These are phyloP conservation scores for Nigrospora oryzae DNA, from an alignment of 2,329 filamentous ascomycete species.

Conservation along the genomic window DNA sequence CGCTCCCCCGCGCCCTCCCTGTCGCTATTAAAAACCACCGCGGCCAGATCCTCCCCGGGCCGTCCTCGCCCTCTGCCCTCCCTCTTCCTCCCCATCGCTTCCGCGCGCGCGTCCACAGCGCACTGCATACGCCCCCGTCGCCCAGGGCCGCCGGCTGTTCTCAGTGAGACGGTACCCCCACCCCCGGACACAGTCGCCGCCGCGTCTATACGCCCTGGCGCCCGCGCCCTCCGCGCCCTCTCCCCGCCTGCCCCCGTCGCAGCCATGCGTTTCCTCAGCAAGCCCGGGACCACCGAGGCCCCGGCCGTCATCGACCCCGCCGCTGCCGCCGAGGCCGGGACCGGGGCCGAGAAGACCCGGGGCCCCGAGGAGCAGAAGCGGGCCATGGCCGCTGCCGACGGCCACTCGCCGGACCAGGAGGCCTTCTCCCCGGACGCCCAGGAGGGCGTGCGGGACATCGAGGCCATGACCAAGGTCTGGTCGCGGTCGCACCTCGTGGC, in stretches of 20 bases:
- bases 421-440: conserved; percentile 25
- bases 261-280: conserved; percentile 1
- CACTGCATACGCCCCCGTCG: too few relatives aligned
- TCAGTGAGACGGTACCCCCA: too few relatives aligned
- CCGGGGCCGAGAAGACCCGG: conserved; percentile 1
- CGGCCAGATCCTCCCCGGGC: too few relatives aligned
- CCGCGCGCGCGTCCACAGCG: too few relatives aligned
- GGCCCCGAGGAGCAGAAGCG: background rate
- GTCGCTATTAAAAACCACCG: too few relatives aligned
- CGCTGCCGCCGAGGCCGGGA: background rate
- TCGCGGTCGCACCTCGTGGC: conserved; percentile 27
- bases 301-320: conserved; percentile 1
- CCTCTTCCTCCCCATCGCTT: too few relatives aligned
- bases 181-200: too few relatives aligned
- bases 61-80: too few relatives aligned
- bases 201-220: too few relatives aligned
- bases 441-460: conserved; percentile 37
- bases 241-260: background rate
- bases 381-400: background rate
- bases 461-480: conserved; percentile 38
- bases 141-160: too few relatives aligned
- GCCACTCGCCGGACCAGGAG: conserved; percentile 19
- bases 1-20: too few relatives aligned
- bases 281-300: conserved; percentile 1
- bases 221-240: too few relatives aligned